phyloP scores from a whole-genome alignment of 805 yeast genomes.

The Candida bentonensis region DNA sequence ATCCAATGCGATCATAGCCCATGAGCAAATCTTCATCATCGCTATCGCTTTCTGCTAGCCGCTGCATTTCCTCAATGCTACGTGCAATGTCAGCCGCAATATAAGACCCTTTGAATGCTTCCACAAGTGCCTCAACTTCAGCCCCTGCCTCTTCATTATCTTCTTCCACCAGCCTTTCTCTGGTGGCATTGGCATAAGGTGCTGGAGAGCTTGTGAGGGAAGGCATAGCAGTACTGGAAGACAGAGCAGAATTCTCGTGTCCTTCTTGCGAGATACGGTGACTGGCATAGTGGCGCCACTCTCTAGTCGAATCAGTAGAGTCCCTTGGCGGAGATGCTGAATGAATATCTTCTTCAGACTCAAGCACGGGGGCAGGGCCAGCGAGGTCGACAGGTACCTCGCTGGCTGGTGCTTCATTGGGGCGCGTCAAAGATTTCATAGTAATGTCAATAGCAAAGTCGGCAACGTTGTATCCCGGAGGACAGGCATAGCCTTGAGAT shows the following conservation, averaged over 20 bases:
- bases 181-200: background rate
- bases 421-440: slow-evolving; percentile 32
- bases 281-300: slow-evolving; percentile 77
- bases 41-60: slow-evolving; percentile 6
- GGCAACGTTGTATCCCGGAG: slow-evolving; percentile 83
- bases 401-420: background rate
- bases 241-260: background rate
- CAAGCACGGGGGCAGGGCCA: background rate
- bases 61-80: slow-evolving; percentile 11
- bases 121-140: slow-evolving; percentile 17
- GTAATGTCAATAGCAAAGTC: slow-evolving; percentile 88
- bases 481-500: slow-evolving; percentile 66
- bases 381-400: background rate
- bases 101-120: slow-evolving; percentile 16
- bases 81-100: slow-evolving; percentile 12
- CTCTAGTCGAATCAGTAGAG: slow-evolving; percentile 44
- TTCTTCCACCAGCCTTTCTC: background rate
- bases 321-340: background rate
- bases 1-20: slow-evolving; percentile 36
- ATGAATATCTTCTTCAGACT: background rate
- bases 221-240: slow-evolving; percentile 1
- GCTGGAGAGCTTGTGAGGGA: background rate
- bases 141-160: background rate
- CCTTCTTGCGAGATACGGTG: slow-evolving; percentile 30
- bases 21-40: slow-evolving; percentile 1